Percentiles rank a stretch among this genome's conserved stretches.
phyloP scores from a whole-genome alignment of 306 rosid species.

The Nissolia schottii region DNA sequence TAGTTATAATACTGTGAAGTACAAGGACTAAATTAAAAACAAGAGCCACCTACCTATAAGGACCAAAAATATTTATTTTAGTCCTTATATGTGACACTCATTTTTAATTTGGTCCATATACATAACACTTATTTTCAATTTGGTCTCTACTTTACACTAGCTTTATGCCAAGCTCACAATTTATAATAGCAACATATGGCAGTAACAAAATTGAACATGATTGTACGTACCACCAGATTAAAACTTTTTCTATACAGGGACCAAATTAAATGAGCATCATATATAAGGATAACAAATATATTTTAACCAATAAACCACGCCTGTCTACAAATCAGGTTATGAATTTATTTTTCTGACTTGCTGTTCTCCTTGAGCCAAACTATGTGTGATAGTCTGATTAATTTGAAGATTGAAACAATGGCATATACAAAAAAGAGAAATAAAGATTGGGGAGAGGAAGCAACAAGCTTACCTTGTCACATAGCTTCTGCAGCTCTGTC shows the following conservation, averaged over 20 bases:
- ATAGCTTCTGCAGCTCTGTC: constrained; percentile 95
- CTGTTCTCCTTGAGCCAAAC: neutral
- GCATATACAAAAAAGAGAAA: neutral
- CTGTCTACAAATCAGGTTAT: constrained; percentile 13
- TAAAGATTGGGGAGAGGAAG: neutral
- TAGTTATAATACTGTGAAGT: neutral
- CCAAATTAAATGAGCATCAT: neutral
- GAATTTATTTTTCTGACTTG: neutral
- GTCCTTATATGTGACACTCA: neutral
- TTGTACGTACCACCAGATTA: too few species aligned
- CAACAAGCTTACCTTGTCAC: constrained; percentile 71
- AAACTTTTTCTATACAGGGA: too few species aligned
- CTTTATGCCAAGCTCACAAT: neutral
- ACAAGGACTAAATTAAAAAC: neutral
- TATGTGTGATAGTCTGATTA: neutral
- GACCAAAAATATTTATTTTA: neutral
- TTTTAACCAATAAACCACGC: neutral
- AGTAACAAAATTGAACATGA: neutral
- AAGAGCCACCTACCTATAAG: neutral
- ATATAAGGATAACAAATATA: neutral
- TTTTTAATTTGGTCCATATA: neutral
- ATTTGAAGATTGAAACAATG: constrained; percentile 14
- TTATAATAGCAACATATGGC: neutral
- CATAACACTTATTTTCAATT: neutral
- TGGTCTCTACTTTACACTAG: neutral